Base-by-base conservation (phyloP, 1,284 basidiomycete species). In the Omphalotus olearius region DNA sequence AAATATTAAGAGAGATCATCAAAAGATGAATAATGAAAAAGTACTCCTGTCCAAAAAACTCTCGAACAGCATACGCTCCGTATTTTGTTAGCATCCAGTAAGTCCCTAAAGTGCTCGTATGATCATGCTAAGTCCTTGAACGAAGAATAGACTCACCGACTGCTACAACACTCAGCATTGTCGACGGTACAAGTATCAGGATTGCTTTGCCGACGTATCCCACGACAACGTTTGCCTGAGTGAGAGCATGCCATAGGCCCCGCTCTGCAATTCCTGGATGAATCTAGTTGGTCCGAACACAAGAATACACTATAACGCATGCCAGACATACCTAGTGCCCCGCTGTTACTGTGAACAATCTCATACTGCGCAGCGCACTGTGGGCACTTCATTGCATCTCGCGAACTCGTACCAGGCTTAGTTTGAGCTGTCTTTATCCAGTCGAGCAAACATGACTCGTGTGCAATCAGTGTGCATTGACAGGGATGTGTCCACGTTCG, bases 401-500 rank as follows among this genome's bases (percentile, higher is more conserved):
- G 79, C 73, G 73, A 25, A n/a, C 38, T 45, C 38, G 72, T 76
- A 1, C 72, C 67, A 6, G 77, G 58, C 47, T 73, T 79, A 36
- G 74, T 69, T 59, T 88, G 83, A 6, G 86, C 75, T 23, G 82
- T 74, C 52, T 79, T 75, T 39, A 91, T 85, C 88, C 88, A 91
- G 53, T 81, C 77, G 28, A 89, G 75, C 17, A 90, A 77, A 68
- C 88, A 91, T 0, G 78, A 67, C 62, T 90, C 85, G 66, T 91
- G 89, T 1, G 88, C 88, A 39, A 91, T 70, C 26, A 91, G 76
- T 0, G 88, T 88, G 63, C 88, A 91, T 50, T 69, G 78, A 66
- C 88, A 91, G 0, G 88, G 88, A 60, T 91, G 88, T 0, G 83
- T 82, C 86, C 88, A 91, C 51, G 68, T 62, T 33, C 74, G 69